phyloP scores from a whole-genome alignment of 177 flowering plant species.

The Vitis hybrid region DNA sequence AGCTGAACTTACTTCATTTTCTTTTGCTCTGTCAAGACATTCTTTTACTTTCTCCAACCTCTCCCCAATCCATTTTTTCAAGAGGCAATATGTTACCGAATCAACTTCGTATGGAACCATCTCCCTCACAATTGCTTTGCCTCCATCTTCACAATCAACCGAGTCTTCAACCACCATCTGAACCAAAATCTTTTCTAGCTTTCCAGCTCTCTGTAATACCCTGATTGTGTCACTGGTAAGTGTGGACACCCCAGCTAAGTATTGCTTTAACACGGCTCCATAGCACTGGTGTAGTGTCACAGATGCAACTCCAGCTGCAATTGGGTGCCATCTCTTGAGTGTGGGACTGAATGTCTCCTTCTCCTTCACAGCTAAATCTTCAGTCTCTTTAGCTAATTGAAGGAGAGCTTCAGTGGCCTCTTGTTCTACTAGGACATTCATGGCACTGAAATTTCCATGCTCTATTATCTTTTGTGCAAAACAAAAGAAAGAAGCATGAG shows the following conservation, averaged over 20 bases:
- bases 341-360: constrained; percentile 69
- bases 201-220: constrained; percentile 76
- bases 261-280: constrained; percentile 65
- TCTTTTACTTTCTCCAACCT: constrained; percentile 47
- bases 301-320: constrained; percentile 71
- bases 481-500: not conserved
- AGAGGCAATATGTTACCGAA: constrained; percentile 39
- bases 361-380: constrained; percentile 70
- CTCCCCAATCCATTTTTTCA: constrained; percentile 70
- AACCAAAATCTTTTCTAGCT: constrained; percentile 74
- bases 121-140: constrained; percentile 69
- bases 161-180: constrained; percentile 88
- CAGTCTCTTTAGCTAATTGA: constrained; percentile 62
- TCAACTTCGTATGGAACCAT: constrained; percentile 95
- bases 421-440: constrained; percentile 27
- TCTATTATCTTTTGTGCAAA: constrained; percentile 46
- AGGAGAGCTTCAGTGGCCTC: constrained; percentile 46
- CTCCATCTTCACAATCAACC: constrained; percentile 84
- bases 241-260: constrained; percentile 36
- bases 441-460: constrained; percentile 21
- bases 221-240: constrained; percentile 45
- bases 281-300: constrained; percentile 79
- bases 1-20: constrained; percentile 61
- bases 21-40: constrained; percentile 58
- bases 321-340: constrained; percentile 77